phyloP scores from a whole-genome alignment of 768 basidiomycete species.

The Porphyrellus cyaneotinctus region DNA sequence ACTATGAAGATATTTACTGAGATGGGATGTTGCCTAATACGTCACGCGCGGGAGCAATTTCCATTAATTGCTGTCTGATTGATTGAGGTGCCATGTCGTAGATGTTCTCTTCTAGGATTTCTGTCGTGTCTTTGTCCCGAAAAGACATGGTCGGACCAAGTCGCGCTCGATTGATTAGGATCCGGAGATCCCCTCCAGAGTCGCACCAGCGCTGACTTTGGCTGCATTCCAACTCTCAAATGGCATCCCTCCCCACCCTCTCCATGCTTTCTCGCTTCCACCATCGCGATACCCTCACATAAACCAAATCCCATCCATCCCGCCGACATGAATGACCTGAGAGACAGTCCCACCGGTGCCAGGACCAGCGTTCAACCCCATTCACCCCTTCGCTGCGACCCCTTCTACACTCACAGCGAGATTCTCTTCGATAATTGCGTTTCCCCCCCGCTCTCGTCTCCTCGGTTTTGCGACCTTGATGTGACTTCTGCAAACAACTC shows the following conservation, averaged over 20 bases:
- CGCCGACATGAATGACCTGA: not conserved
- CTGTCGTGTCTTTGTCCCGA: conserved; percentile 14
- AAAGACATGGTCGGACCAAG: conserved; percentile 20
- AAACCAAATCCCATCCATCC: not conserved
- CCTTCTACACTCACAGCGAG: not conserved
- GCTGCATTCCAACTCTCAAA: conserved; percentile 22
- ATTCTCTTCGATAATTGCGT: not conserved
- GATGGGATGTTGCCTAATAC: conserved; percentile 15
- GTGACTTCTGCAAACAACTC: not conserved
- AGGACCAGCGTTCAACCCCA: not conserved
- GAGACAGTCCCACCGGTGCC: not conserved
- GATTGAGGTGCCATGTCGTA: not conserved
- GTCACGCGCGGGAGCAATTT: conserved; percentile 9
- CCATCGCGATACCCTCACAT: not conserved
- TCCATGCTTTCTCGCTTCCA: not conserved
- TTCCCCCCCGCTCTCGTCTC: not conserved
- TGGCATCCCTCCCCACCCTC: conserved; percentile 7
- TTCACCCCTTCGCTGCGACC: not conserved
- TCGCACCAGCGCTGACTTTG: not conserved
- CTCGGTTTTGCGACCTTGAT: not conserved
- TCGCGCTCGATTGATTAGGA: conserved; percentile 8
- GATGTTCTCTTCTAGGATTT: not conserved
- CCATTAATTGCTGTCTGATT: too few relatives aligned
- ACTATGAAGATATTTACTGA: conserved; percentile 71
- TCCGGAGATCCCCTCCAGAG: conserved; percentile 11